Evolutionary conservation across 768 basidiomycete genomes (phyloP).

Genomic region (Amanita subjunquillea): DNA sequence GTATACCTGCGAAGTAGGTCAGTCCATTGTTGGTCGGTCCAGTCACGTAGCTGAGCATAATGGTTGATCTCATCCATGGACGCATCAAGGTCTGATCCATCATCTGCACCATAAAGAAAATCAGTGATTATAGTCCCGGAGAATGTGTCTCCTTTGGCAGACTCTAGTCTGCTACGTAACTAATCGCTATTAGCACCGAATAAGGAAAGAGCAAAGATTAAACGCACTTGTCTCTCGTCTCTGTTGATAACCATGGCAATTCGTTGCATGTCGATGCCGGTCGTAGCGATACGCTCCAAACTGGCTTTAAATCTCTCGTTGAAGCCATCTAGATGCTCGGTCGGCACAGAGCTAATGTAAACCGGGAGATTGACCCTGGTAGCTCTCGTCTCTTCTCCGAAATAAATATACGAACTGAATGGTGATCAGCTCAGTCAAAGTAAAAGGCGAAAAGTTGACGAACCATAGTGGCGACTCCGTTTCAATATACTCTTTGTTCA

Average conservation of each 20-base stretch:
- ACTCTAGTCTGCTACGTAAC: conserved; percentile 80
- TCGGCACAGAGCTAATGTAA: conserved; percentile 77
- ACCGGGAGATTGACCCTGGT: conserved; percentile 65
- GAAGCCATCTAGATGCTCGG: conserved; percentile 68
- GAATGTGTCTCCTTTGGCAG: conserved; percentile 73
- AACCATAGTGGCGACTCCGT: conserved; percentile 84
- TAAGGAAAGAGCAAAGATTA: not conserved
- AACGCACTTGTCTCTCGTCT: conserved; percentile 73
- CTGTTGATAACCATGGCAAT: conserved; percentile 82
- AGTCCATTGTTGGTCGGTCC: conserved; percentile 73
- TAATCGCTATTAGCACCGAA: conserved; percentile 17
- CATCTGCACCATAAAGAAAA: conserved; percentile 75
- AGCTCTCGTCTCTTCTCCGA: conserved; percentile 67
- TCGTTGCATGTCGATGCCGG: conserved; percentile 83
- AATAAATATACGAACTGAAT: conserved; percentile 73
- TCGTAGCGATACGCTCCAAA: conserved; percentile 54
- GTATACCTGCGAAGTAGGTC: conserved; percentile 63
- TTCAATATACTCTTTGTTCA: conserved; percentile 90
- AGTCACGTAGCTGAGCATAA: conserved; percentile 55
- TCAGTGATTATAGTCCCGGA: conserved; percentile 68
- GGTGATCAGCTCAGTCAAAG: conserved; percentile 3
- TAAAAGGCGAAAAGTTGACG: conserved; percentile 10
- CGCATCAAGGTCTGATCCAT: conserved; percentile 67
- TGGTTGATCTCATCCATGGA: conserved; percentile 74
- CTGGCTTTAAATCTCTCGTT: conserved; percentile 56